Evolutionary conservation across 352 stramenopile species (phyloP), one percentile per base, ranked within the genome.

Genomic region (Aphanomyces stellatus): DNA sequence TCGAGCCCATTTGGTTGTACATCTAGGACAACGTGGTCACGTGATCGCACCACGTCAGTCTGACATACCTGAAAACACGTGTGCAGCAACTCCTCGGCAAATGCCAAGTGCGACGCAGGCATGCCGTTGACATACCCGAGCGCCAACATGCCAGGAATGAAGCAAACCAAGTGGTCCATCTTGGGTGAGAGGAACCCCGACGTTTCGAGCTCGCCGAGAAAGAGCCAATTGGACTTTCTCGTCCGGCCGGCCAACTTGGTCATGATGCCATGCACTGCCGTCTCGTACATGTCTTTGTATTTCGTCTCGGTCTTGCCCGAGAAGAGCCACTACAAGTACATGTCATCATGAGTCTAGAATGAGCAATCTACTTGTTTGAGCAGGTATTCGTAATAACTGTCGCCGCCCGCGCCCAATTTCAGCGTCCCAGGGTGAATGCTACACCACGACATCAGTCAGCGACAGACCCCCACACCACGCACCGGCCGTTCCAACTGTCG

Each of bases 131-230:
- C 24, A 3, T 71, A 75, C 6, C 84, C 88, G 11, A 97, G 76
- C 1, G 85, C 81, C 1, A 96, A 69, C 69, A 93, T 78, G 2
- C 87, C 88, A 10, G 90, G 86, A 4, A 96, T 66, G 49, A 96
- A 97, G 67, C 91, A 97, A 3, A 87, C 80, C 43, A 94, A 72
- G 62, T 97, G 91, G 64, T 97, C 87, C 82, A 91, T 92, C 37
- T 71, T 71, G 40, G 68, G 65, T 5, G 69, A 61, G 7, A 87
- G 60, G 11, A 62, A 56, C 4, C 70, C 69, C 46, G 37, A 70
- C 37, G 66, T 49, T 2, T 65, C 59, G 1, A 79, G 48, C 30
- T 80, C 76, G 4, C 77, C 78, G n/a, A 91, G 48, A 57, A 87
- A 87, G 3, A 65, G 63, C 49, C 70, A 77, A 33, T 77, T 78